These are phyloP conservation scores for Saccharum hybrid DNA, from an alignment of 202 grass and related monocot species.

Conservation along the genomic window DNA sequence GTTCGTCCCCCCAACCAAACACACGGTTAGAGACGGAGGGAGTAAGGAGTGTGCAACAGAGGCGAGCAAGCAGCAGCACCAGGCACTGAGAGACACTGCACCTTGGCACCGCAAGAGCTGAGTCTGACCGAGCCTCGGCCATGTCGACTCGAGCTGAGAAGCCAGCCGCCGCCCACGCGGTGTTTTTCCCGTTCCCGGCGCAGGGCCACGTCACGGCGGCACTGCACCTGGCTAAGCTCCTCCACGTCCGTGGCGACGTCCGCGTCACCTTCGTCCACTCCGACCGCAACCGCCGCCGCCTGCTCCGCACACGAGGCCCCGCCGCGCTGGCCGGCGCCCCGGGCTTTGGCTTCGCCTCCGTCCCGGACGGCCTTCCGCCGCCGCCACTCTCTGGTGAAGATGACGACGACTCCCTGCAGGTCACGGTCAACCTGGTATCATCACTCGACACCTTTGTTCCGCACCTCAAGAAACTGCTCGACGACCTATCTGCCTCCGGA, in stretches of 20 bases:
- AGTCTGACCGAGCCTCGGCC: too few relatives aligned
- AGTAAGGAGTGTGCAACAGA: too few relatives aligned
- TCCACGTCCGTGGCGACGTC: not conserved
- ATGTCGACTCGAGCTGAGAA: too few relatives aligned
- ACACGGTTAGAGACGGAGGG: too few relatives aligned
- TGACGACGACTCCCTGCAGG: not conserved
- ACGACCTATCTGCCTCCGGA: not conserved
- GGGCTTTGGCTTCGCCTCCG: too few relatives aligned
- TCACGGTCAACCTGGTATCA: not conserved
- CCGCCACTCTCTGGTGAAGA: not conserved
- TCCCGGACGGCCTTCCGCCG: not conserved
- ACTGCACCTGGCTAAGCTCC: constrained; percentile 25
- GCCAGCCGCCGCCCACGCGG: too few relatives aligned
- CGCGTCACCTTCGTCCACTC: constrained; percentile 44
- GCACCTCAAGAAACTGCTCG: constrained; percentile 18
- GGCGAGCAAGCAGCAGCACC: too few relatives aligned
- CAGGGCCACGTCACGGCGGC: constrained; percentile 56
- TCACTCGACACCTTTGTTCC: not conserved
- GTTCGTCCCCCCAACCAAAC: too few relatives aligned
- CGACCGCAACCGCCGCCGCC: constrained; percentile 19
- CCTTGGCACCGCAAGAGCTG: too few relatives aligned
- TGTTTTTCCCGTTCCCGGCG: constrained; percentile 46
- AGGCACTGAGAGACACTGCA: too few relatives aligned
- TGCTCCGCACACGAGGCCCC: too few relatives aligned
- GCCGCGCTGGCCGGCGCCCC: too few relatives aligned